Evolutionary conservation across 2,329 filamentous ascomycete genomes (phyloP).

Genomic region (Ophiostoma ulmi): DNA sequence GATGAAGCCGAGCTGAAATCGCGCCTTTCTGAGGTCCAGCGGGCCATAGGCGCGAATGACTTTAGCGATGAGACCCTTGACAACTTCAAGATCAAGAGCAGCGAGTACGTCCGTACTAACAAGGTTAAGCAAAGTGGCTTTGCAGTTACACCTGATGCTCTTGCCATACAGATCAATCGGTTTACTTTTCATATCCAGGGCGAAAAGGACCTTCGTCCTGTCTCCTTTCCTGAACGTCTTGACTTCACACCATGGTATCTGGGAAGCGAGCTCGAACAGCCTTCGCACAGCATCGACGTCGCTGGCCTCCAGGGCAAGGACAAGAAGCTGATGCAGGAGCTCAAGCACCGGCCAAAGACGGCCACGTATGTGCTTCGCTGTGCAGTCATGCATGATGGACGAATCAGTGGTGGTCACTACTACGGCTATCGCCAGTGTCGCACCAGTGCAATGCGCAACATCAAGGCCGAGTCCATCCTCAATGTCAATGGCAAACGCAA

Average conservation of each 20-base stretch:
- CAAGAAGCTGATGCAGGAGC: not conserved
- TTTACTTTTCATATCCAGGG: constrained; percentile 74
- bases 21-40: not conserved
- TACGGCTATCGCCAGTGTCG: not conserved
- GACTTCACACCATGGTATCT: constrained; percentile 83
- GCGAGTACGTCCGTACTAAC: constrained; percentile 58
- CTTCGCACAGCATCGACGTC: not conserved
- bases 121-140: constrained; percentile 89
- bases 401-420: not conserved
- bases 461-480: not conserved
- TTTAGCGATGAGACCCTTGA: not conserved
- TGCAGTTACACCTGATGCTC: constrained; percentile 70
- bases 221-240: constrained; percentile 66
- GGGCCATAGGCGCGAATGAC: not conserved
- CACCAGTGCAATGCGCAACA: not conserved
- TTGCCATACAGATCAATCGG: constrained; percentile 85
- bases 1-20: not conserved
- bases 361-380: not conserved
- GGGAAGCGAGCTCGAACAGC: constrained; percentile 38
- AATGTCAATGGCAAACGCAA: not conserved
- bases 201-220: not conserved
- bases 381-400: not conserved
- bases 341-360: not conserved
- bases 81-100: constrained; percentile 61
- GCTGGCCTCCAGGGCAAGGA: not conserved